These are phyloP conservation scores for Trichosporon faecale DNA, from an alignment of 1,284 basidiomycete species.

Conservation along the genomic window DNA sequence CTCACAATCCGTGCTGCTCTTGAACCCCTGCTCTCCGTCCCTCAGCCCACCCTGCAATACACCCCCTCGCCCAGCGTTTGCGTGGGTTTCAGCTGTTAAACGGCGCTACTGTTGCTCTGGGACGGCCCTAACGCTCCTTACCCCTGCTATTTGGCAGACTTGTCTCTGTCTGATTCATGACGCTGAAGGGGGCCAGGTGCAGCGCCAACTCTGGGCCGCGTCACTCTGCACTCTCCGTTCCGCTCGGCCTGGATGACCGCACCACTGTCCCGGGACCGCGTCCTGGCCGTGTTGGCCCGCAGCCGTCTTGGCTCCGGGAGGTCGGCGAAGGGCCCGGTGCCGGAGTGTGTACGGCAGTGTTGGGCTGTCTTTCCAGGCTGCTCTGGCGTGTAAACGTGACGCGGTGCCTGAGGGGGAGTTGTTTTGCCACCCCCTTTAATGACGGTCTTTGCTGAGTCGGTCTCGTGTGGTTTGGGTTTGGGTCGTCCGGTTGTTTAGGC, in stretches of 20 bases:
- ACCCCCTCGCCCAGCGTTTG: background rate
- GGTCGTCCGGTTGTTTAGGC: slow-evolving; percentile 1
- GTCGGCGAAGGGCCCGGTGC: background rate
- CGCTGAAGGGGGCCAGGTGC: background rate
- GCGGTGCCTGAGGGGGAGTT: slow-evolving; percentile 1
- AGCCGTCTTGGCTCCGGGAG: background rate
- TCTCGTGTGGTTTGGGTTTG: slow-evolving; percentile 8
- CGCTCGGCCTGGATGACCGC: background rate
- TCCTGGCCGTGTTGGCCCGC: background rate
- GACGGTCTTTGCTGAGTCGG: slow-evolving; percentile 2
- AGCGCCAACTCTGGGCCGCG: background rate
- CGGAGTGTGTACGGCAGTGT: background rate
- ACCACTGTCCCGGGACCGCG: background rate
- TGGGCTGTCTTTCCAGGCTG: background rate
- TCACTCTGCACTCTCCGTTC: background rate
- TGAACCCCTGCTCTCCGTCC: background rate
- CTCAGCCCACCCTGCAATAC: background rate
- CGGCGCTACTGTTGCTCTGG: background rate
- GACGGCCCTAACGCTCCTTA: background rate
- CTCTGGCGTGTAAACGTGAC: background rate
- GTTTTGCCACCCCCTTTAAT: slow-evolving; percentile 12
- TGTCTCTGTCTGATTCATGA: slow-evolving; percentile 9
- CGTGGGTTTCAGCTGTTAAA: background rate
- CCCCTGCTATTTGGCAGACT: background rate
- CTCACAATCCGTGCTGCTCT: background rate